Conservation (phyloP, 805 yeast species). For the Candida multigemmis region DNA sequence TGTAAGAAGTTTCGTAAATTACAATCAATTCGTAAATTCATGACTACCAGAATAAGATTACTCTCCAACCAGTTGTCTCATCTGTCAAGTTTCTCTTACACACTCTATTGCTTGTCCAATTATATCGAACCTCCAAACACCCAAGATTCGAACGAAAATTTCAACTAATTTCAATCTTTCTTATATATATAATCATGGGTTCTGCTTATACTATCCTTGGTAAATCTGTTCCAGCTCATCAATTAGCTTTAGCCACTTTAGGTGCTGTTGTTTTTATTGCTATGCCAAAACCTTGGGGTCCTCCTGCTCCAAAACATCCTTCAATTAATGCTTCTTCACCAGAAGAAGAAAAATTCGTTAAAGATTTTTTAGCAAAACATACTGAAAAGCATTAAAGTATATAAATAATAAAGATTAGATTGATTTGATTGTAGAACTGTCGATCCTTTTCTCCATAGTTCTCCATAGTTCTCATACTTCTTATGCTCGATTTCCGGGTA, state of each 20-base stretch:
- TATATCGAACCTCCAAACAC: no score
- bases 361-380: constrained; percentile 53
- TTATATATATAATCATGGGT: constrained; percentile 67
- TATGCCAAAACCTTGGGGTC: constrained; percentile 68
- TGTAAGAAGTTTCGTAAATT: no score
- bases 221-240: constrained; percentile 75
- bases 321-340: constrained; percentile 68
- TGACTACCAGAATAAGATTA: no score
- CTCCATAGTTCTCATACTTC: no score
- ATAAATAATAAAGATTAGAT: not conserved
- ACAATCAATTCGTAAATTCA: no score
- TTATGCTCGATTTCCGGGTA: no score
- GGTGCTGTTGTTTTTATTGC: constrained; percentile 55
- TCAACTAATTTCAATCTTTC: no score
- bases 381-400: constrained; percentile 19
- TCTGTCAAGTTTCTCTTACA: no score
- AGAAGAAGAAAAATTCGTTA: constrained; percentile 84
- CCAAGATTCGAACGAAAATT: no score
- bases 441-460: no score
- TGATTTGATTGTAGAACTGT: not conserved
- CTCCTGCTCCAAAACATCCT: constrained; percentile 54
- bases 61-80: no score
- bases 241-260: constrained; percentile 73
- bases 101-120: no score
- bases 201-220: constrained; percentile 82